These are phyloP conservation scores for Penicillium sp. DNA, from an alignment of 2,329 filamentous ascomycete species.

Conservation along the genomic window DNA sequence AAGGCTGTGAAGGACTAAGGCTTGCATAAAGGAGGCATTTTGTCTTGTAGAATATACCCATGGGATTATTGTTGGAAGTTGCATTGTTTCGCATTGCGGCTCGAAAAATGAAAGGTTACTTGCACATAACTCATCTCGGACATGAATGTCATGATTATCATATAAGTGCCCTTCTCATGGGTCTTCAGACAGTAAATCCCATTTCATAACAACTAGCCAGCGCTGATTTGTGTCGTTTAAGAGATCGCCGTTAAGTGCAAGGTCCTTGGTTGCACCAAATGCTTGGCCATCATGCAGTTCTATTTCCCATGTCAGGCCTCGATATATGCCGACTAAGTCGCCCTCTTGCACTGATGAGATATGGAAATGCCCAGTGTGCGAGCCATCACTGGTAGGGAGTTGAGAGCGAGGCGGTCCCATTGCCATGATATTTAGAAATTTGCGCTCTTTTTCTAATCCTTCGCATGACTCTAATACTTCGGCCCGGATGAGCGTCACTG, in stretches of 20 bases:
- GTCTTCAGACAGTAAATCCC: slow-evolving; percentile 31
- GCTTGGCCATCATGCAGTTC: slow-evolving; percentile 20
- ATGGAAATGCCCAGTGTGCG: not conserved
- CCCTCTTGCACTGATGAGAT: slow-evolving; percentile 12
- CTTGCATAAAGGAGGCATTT: not conserved
- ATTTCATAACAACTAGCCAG: slow-evolving; percentile 42
- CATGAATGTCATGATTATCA: not conserved
- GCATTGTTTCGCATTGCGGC: slow-evolving; percentile 7
- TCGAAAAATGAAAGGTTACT: not conserved
- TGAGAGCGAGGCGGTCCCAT: slow-evolving; percentile 27
- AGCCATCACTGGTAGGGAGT: not conserved
- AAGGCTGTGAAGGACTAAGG: slow-evolving; percentile 32
- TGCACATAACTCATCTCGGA: not conserved
- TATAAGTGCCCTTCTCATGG: not conserved
- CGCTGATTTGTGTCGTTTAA: slow-evolving; percentile 7
- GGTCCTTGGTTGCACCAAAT: not conserved
- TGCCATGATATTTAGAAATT: slow-evolving; percentile 24
- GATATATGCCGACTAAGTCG: slow-evolving; percentile 31
- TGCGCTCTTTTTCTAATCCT: not conserved
- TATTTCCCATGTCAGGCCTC: slow-evolving; percentile 38
- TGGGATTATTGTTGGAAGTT: slow-evolving; percentile 7
- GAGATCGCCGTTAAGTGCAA: not conserved
- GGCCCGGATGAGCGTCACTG: slow-evolving; percentile 24
- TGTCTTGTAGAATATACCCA: slow-evolving; percentile 17
- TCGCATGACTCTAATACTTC: not conserved